Percentiles rank a stretch among this genome's conserved stretches.
phyloP scores from a whole-genome alignment of 2,329 filamentous ascomycete species.

The Trichoderma cornu-damae region DNA sequence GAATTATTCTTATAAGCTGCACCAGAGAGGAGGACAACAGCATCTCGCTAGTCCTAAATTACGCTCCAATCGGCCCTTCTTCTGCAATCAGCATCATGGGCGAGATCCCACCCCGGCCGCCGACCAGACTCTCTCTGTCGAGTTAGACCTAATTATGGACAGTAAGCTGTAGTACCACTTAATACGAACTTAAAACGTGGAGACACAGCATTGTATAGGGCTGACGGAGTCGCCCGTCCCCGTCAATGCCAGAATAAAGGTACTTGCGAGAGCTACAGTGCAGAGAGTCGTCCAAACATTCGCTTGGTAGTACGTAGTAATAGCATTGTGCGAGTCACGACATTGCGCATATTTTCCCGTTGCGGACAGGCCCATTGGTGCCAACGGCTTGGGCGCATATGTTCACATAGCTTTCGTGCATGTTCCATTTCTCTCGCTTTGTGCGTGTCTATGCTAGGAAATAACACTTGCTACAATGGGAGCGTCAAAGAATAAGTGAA shows the following conservation, averaged over 20 bases:
- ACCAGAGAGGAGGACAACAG: neutral
- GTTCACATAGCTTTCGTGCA: neutral
- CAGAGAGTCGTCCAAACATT: neutral
- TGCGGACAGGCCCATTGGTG: neutral
- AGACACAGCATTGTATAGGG: conserved; percentile 13
- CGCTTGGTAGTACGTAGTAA: too few species aligned
- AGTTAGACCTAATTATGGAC: neutral
- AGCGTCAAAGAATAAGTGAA: neutral
- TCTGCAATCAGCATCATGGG: neutral
- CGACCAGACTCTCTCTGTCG: neutral
- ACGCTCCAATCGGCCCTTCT: conserved; percentile 3
- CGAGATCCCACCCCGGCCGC: neutral
- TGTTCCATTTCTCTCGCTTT: neutral
- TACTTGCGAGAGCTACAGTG: neutral
- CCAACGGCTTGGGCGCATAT: neutral
- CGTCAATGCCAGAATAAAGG: neutral
- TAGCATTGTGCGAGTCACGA: neutral
- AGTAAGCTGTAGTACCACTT: neutral
- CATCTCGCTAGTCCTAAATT: neutral
- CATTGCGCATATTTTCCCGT: neutral
- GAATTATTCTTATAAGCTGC: neutral
- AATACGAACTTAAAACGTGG: neutral
- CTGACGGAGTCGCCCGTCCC: conserved; percentile 6
- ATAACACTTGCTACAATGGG: neutral
- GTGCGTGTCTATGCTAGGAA: neutral